Base-by-base conservation (phyloP, 2,329 filamentous ascomycete genomes). In the Macrophomina pseudophaseolina region DNA sequence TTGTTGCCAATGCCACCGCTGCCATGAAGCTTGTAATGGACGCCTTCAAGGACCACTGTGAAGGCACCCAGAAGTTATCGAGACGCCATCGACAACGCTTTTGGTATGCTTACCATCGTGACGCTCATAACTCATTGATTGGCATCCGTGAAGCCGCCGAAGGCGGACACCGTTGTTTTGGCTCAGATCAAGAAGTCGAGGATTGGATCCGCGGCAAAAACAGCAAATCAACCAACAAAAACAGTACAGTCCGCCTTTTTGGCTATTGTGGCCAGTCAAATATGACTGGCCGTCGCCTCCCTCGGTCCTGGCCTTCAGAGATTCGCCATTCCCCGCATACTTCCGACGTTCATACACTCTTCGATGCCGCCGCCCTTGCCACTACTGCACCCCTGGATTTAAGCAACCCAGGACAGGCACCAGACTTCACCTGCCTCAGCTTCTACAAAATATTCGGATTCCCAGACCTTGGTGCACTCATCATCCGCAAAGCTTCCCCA, bases 391-490 rank as follows among this genome's bases (percentile, higher is more conserved):
- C 87, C 0, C 82, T 98, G 5, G 87, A 96, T 73, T 81, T 98
- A 2, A 83, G 87, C 66, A 80, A 91, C 51, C 83, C 81, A 70
- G 71, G 84, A 0, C 80, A 82, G 0, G 75, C 80, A 0, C 88
- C 94, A 0, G 94, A 98, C 76, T 98, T 98, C 71, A 90, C 88
- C 0, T 91, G 92, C 0, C 74, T 97, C 53, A 97, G 94, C 77
- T 89, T 98, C 70, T 96, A 97, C 81, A 99, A 98, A 77, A 94
- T 97, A 18, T 98, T 98, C 76, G 94, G 95, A 1, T 97, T 97
- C 70, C 94, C 94, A 0, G 92, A 97, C 75, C 82, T 98, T 1
- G 94, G 94, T 1, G 93, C 89, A 1, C 80, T 98, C 67, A 88
- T 98, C 38, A 88, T 98, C 14, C 88, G 91, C 52, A 93, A 92